phyloP scores from a whole-genome alignment of 148 eudicot genomes.

The Simmondsia chinensis region DNA sequence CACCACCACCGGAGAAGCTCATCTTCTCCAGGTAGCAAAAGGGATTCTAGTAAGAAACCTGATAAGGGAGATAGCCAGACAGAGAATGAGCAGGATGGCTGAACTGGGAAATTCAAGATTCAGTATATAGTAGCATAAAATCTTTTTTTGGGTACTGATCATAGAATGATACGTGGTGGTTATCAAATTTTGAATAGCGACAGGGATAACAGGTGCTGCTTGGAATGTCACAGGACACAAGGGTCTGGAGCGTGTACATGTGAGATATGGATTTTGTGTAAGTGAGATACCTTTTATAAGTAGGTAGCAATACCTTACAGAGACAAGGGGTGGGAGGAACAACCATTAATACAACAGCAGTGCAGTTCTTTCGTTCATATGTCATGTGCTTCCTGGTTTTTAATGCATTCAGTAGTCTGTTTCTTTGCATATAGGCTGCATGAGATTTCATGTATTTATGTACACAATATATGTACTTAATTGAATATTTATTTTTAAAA shows the following conservation, averaged over 20 bases:
- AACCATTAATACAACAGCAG: neutral
- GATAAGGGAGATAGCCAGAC: neutral
- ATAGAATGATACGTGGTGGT: slow-evolving; percentile 14
- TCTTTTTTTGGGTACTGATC: slow-evolving; percentile 1
- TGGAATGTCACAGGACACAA: slow-evolving; percentile 10
- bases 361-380: too few species aligned
- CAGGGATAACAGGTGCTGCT: slow-evolving; percentile 23
- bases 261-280: slow-evolving; percentile 10
- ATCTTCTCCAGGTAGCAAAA: slow-evolving; percentile 9
- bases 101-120: slow-evolving; percentile 1
- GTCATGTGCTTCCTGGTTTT: too few species aligned
- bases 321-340: neutral
- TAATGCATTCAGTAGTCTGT: too few species aligned
- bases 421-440: too few species aligned
- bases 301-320: too few species aligned
- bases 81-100: slow-evolving; percentile 7
- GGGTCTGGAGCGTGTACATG: slow-evolving; percentile 20
- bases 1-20: slow-evolving; percentile 20
- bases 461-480: too few species aligned
- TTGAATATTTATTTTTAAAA: too few species aligned
- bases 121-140: neutral
- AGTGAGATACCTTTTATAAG: slow-evolving; percentile 6
- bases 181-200: slow-evolving; percentile 17
- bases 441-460: too few species aligned
- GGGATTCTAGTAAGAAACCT: slow-evolving; percentile 6